phyloP scores from a whole-genome alignment of 306 rosid species.

The Castanospermum australe region DNA sequence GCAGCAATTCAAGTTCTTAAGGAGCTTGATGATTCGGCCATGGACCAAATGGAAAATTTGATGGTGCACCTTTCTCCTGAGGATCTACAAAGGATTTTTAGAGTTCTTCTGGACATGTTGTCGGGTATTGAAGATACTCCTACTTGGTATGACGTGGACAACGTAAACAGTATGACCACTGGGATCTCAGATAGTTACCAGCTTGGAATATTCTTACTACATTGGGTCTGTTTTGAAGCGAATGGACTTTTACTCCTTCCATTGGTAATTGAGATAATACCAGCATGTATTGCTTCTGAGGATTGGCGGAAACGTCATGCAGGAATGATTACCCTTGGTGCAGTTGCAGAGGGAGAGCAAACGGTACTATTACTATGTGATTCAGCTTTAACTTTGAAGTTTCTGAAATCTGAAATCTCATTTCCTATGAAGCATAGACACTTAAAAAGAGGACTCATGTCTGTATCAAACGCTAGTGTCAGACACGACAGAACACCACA shows the following conservation, averaged over 20 bases:
- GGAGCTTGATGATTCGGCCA: neutral
- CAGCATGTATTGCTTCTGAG: neutral
- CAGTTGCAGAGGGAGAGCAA: neutral
- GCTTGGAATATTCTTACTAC: neutral
- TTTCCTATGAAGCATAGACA: no score
- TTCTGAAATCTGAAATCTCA: no score
- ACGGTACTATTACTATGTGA: neutral
- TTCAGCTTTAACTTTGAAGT: no score
- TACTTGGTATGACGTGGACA: neutral
- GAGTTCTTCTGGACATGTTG: constrained; percentile 7
- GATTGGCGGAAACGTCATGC: constrained; percentile 29
- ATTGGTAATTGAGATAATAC: neutral
- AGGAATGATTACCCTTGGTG: neutral
- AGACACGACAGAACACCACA: no score
- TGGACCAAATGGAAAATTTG: neutral
- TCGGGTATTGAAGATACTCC: neutral
- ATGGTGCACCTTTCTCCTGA: neutral
- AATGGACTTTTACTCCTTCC: neutral
- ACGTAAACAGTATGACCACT: neutral
- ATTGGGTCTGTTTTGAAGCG: neutral
- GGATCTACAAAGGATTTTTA: neutral
- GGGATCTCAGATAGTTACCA: neutral
- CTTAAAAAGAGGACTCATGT: no score
- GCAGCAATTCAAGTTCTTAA: neutral
- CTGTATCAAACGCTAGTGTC: no score